A percentile compares a stretch with the other conserved stretches of the same genome.
These are phyloP conservation scores for Rubia occidens DNA, from an alignment of 305 asterid genomes.

Conservation along the genomic window DNA sequence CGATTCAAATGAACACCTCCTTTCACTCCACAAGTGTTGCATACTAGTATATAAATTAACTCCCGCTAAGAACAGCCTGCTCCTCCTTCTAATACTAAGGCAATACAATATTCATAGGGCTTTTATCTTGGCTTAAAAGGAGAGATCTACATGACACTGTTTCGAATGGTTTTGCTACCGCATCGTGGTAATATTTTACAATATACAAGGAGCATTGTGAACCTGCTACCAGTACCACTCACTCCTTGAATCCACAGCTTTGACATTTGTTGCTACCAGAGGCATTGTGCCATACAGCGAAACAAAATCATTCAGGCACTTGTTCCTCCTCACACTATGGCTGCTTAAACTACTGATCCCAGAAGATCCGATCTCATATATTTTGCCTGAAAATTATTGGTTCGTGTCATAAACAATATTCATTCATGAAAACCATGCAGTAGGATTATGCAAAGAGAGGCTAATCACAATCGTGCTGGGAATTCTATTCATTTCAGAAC, in stretches of 20 bases:
- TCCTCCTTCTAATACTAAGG: neutral
- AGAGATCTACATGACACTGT: neutral
- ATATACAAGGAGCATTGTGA: neutral
- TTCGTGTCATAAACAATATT: neutral
- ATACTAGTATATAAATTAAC: neutral
- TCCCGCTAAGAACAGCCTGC: neutral
- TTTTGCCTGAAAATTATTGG: constrained; percentile 31
- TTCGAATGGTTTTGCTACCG: neutral
- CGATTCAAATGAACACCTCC: neutral
- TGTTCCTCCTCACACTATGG: constrained; percentile 33
- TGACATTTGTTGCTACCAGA: constrained; percentile 38
- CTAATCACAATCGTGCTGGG: neutral
- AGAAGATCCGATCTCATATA: constrained; percentile 48
- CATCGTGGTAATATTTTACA: neutral
- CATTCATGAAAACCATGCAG: neutral
- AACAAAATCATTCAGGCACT: constrained; percentile 44
- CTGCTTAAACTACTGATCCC: constrained; percentile 44
- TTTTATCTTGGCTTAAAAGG: no score
- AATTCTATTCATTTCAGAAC: neutral
- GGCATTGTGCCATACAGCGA: constrained; percentile 54
- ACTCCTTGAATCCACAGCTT: constrained; percentile 41
- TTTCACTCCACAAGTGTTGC: neutral
- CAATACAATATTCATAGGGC: no score
- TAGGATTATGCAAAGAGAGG: neutral
- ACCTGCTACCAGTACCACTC: constrained; percentile 41